These are phyloP conservation scores for Raphanus hybrid DNA, from an alignment of 441 rosid genomes.

Conservation along the genomic window DNA sequence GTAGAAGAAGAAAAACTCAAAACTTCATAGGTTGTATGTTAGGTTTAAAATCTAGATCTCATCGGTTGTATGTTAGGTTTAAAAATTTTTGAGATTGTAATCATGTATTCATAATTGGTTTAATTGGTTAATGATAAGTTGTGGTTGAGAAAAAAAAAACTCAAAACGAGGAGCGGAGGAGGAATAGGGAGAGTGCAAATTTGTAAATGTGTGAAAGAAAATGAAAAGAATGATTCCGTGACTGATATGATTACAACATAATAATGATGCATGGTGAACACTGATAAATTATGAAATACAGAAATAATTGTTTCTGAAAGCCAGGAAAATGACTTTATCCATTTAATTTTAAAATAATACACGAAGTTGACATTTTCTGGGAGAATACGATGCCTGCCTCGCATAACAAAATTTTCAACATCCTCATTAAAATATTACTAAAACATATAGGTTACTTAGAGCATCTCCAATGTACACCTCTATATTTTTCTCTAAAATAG, in stretches of 20 bases:
- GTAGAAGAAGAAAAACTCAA: too few species aligned
- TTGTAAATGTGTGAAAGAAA: slow-evolving; percentile 2
- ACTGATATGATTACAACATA: slow-evolving; percentile 26
- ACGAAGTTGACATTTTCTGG: slow-evolving; percentile 40
- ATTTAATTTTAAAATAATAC: background rate
- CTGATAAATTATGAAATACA: background rate
- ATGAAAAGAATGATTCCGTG: slow-evolving; percentile 21
- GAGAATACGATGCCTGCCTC: slow-evolving; percentile 34
- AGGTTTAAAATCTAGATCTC: too few species aligned
- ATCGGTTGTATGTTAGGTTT: too few species aligned
- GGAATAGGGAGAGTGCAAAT: background rate
- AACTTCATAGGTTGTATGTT: too few species aligned
- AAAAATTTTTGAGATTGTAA: too few species aligned
- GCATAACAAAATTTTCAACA: slow-evolving; percentile 16
- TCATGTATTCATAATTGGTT: too few species aligned
- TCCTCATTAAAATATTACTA: slow-evolving; percentile 4
- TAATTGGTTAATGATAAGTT: too few species aligned
- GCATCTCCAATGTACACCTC: too few species aligned
- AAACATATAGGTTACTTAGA: slow-evolving; percentile 22
- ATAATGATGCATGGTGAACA: slow-evolving; percentile 27
- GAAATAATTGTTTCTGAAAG: background rate
- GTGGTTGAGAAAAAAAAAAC: too few species aligned
- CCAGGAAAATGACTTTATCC: background rate
- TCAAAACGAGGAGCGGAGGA: too few species aligned
- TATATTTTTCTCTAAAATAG: too few species aligned